Evolutionary conservation across 768 basidiomycete species (phyloP), one percentile per base, ranked within the genome.

Genomic region (Boletus rufocinnamomeus): DNA sequence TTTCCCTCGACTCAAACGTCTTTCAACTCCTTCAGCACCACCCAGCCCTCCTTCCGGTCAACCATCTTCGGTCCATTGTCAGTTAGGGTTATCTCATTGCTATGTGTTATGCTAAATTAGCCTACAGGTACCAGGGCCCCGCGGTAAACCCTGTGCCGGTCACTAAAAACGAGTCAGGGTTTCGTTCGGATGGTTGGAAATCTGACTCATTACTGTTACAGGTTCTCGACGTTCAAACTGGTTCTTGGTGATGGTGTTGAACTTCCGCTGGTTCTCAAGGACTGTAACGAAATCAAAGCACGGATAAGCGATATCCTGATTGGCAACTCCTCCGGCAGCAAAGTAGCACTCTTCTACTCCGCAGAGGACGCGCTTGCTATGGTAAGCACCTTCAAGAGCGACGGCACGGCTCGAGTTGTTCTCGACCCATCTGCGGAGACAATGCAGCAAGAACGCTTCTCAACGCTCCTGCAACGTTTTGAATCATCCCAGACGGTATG

Each of bases 41-140:
- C 53, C 17, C 56, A 73, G 4, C 65, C 68, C 9, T 84, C 82
- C 73, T 81, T 75, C 57, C 73, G 74, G 38, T 76, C 82, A n/a
- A 87, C 86, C 1, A 88, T 88, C 28, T 88, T 88, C 63, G 86
- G 85, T 23, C 83, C 84, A 52, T 67, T 87, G 87, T 87, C 54
- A 63, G 85, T 75, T 57, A 50, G 45, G 40, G 50, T 64, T 52
- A 43, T 28, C 23, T 48, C 40, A 6, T 50, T 34, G 30, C 44
- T 27, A 2, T 49, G 14, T 14, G 16, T 41, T 16, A 10, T 50
- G 13, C 43, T 69, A 37, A 69, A 53, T 17, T 40, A 46, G 19
- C 25, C 32, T 10, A 11, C 44, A 71, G 70, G 61, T 71, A 72
- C 46, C 71, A 72, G 57, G 70, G 70, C 3, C 38, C 47, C 19